Evolutionary conservation across 345 rosid genomes (phyloP).

Genomic region (thale cress (Arabidopsis thaliana)): TAIR10.1 NC_003070.9:18256501-18257000

Average conservation of each 20-base stretch:
- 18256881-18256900: not conserved
- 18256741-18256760: constrained; percentile 15
- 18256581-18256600: constrained; percentile 86
- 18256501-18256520: constrained; percentile 92
- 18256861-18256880: constrained; percentile 21
- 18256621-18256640: constrained; percentile 13
- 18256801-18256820: constrained; percentile 23
- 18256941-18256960: constrained; percentile 18
- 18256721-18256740: constrained; percentile 2
- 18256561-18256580: constrained; percentile 92
- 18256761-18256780: constrained; percentile 15
- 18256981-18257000: constrained; percentile 22
- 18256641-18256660: constrained; percentile 34
- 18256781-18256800: constrained; percentile 19
- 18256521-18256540: constrained; percentile 93
- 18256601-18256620: constrained; percentile 17
- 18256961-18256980: constrained; percentile 21
- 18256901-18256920: constrained; percentile 9
- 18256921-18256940: constrained; percentile 11
- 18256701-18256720: constrained; percentile 14
- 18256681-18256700: constrained; percentile 3
- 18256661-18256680: constrained; percentile 21
- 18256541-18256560: constrained; percentile 85
- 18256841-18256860: constrained; percentile 6
- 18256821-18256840: not conserved